Base-by-base conservation (phyloP, 495 filamentous ascomycete genomes). In the Jackrogersella multiformis region DNA sequence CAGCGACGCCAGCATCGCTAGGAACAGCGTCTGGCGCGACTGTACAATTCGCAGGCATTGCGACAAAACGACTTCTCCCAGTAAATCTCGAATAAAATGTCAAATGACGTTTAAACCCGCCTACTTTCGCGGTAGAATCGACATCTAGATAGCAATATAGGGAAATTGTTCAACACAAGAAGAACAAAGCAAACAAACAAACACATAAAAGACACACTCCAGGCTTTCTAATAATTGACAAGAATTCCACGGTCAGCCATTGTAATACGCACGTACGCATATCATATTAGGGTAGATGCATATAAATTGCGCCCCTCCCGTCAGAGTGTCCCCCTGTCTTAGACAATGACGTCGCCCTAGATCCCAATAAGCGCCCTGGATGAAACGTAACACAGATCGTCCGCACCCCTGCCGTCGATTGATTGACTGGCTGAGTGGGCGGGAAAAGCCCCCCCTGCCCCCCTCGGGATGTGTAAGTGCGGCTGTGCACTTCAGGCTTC, bases 1-100 rank as follows among this genome's bases (percentile, higher is more conserved):
- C 86, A 10, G 84, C 84, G 36, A 88, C 83, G 64, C 84, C 86
- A 5, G 83, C 77, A 69, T 88, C 86, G 66, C 81, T 84, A 2
- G 76, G 64, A 7, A 79, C 74, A 2, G 68, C 54, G 10, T 62
- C 64, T 5, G 86, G 85, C 51, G 82, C 73, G 24, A 71, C 24
- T 16, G 77, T 78, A 71, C 86, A 88, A 45, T 84, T 82, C 36
- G 66, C 65, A 42, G 45, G 66, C 66, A 77, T 78, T 16, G 13
- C 23, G 32, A 28, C 12, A 2, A 18, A 39, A 5, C 9, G 26
- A 10, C 18, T 23, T 44, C 4, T 52, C 20, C 8, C 16, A 18
- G 13, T 36, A 53, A 61, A 58, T 15, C 42, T 48, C 12, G 41
- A 12, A 45, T 4, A 6, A 46, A 46, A 46, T n/a, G n/a, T 13